Percentiles rank a stretch among this genome's conserved stretches.
phyloP scores from a whole-genome alignment of 1,139 yeast species.

The Candida dubliniensis region DNA sequence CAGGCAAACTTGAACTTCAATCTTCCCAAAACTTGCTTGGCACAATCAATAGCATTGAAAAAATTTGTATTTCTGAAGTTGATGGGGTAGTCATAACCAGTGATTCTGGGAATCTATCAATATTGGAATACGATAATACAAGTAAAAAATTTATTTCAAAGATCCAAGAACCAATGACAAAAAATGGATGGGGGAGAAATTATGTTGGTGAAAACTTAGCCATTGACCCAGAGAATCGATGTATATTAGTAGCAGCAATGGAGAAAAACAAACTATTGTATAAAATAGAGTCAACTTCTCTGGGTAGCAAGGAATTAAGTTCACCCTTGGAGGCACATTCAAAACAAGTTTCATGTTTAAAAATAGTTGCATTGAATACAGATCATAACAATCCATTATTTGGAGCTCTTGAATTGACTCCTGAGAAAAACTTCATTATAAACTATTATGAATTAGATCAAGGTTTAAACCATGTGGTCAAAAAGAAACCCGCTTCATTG shows the following conservation, averaged over 20 bases:
- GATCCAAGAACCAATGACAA: constrained; percentile 67
- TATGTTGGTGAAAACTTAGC: constrained; percentile 79
- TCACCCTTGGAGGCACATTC: constrained; percentile 75
- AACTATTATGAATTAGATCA: constrained; percentile 80
- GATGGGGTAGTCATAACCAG: constrained; percentile 71
- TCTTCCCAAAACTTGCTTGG: constrained; percentile 56
- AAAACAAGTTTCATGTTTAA: constrained; percentile 53
- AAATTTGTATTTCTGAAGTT: constrained; percentile 52
- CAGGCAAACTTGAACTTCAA: constrained; percentile 53
- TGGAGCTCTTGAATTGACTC: constrained; percentile 68
- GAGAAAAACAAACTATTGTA: constrained; percentile 74
- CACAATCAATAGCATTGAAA: constrained; percentile 52
- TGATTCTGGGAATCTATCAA: constrained; percentile 74
- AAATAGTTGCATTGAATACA: constrained; percentile 63
- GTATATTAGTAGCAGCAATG: constrained; percentile 67
- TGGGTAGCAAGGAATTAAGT: constrained; percentile 45
- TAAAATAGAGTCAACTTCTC: constrained; percentile 30
- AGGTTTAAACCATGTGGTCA: constrained; percentile 76
- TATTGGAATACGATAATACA: constrained; percentile 50
- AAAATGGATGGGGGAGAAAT: constrained; percentile 72
- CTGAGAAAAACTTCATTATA: constrained; percentile 27
- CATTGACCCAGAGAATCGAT: constrained; percentile 72
- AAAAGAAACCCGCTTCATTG: constrained; percentile 35
- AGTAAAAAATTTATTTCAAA: constrained; percentile 46
- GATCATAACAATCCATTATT: constrained; percentile 81